Conservation (phyloP, 164 flowering plant genomes). For the grape (Vitis vinifera) region DNA sequence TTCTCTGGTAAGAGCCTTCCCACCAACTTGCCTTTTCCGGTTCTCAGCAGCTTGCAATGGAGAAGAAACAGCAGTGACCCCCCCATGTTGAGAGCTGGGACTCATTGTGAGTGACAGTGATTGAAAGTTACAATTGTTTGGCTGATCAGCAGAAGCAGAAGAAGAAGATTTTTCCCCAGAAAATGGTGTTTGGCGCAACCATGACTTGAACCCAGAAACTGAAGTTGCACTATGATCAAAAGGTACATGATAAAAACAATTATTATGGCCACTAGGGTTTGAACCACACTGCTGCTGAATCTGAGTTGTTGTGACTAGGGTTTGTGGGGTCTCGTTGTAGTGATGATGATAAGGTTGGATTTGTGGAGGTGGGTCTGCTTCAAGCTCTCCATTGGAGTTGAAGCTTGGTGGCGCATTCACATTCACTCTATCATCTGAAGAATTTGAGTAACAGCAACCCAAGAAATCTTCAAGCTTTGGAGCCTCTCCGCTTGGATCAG, state of each 20-base stretch:
- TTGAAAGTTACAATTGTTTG: constrained; percentile 19
- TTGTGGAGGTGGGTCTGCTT: constrained; percentile 16
- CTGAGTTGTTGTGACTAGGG: constrained; percentile 19
- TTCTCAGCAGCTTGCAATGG: constrained; percentile 16
- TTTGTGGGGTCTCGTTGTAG: constrained; percentile 12
- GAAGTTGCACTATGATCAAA: constrained; percentile 33
- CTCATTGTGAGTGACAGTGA: constrained; percentile 54
- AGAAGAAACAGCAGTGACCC: constrained; percentile 8
- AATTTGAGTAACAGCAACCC: constrained; percentile 58
- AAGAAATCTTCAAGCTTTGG: constrained; percentile 84
- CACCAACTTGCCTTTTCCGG: constrained; percentile 36
- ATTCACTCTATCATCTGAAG: constrained; percentile 34
- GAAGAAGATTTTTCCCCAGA: constrained; percentile 17
- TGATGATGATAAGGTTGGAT: constrained; percentile 12
- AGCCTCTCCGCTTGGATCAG: constrained; percentile 30
- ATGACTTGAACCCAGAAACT: constrained; percentile 58
- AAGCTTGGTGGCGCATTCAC: constrained; percentile 45
- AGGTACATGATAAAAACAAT: constrained; percentile 23
- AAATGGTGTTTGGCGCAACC: constrained; percentile 49
- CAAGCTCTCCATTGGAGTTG: constrained; percentile 10
- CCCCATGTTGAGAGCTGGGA: constrained; percentile 20
- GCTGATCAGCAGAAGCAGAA: not conserved
- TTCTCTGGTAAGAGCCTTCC: constrained; percentile 35
- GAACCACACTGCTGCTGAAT: constrained; percentile 8
- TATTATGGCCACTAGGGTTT: constrained; percentile 8